Evolutionary conservation across 1,139 yeast species (phyloP), one percentile per base, ranked within the genome.

Genomic region (Saccharomyces pastorianus): DNA sequence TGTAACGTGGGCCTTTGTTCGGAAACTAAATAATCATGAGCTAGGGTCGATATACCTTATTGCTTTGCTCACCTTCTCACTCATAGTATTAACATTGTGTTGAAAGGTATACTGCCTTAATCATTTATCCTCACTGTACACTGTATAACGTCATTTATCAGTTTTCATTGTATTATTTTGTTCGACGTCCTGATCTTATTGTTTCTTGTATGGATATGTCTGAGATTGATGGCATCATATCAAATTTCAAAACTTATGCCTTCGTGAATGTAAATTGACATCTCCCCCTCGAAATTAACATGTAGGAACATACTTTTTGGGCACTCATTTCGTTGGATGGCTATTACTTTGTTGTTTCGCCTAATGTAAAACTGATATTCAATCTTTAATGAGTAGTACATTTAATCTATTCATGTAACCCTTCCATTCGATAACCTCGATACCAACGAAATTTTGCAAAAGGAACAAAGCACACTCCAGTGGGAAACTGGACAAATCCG

Each of bases 271-370:
- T 23, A 38, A 9, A 38, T 38, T 20, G 11, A 20, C 7, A 38
- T 38, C 44, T 38, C 44, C 25, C 25, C 44, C 11, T 38, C 20
- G 3, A 11, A 38, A 38, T 20, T 17, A 9, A 20, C 23, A 46
- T 17, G 41, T 47, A 23, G 41, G 51, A 53, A 65, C 68, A 65
- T 65, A 65, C 69, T 62, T 59, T 60, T 65, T 64, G 68, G 63
- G 68, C 70, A 64, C 67, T 66, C 70, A 66, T 66, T 66, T 65
- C 61, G 64, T 58, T 61, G 60, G 60, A 55, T 58, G 55, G 57
- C 56, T 57, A 52, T 26, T 58, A 54, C 56, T 55, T 58, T 54
- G 53, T 38, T 56, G 47, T 50, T 52, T 51, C 58, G 52, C n/a
- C 41, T 41, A 28, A 49, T 38, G 26, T 46, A 6, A 32, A 41